Conservation (phyloP, 2,329 filamentous ascomycete genomes). For the Phialophora macrospora region DNA sequence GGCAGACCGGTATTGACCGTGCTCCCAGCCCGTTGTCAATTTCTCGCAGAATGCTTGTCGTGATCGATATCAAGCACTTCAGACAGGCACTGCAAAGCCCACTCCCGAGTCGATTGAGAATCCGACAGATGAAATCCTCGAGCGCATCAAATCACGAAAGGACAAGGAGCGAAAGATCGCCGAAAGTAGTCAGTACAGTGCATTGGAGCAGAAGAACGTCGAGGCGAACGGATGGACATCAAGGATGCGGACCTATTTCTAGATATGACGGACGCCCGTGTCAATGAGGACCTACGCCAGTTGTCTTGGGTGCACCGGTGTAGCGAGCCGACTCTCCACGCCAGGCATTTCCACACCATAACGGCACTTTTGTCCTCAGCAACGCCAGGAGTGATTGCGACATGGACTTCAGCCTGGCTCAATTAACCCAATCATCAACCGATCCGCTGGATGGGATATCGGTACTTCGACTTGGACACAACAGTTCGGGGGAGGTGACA, state of each 20-base stretch:
- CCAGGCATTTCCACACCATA: conserved; percentile 11
- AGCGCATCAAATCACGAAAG: conserved; percentile 35
- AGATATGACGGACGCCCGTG: background rate
- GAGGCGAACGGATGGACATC: conserved; percentile 37
- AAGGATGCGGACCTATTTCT: conserved; percentile 32
- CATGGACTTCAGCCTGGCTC: conserved; percentile 3
- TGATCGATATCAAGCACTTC: conserved; percentile 49
- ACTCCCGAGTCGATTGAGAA: conserved; percentile 47
- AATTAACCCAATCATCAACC: background rate
- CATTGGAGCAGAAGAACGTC: conserved; percentile 30
- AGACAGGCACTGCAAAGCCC: conserved; percentile 51
- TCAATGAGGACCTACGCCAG: background rate
- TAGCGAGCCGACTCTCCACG: background rate
- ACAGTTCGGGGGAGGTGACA: background rate
- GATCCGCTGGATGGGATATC: background rate
- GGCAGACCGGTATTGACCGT: conserved; percentile 6
- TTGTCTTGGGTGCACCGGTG: background rate
- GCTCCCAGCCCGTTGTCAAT: conserved; percentile 43
- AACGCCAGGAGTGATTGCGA: background rate
- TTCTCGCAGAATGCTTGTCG: conserved; percentile 56
- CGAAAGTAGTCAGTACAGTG: conserved; percentile 16
- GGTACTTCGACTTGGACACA: background rate
- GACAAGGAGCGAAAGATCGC: conserved; percentile 34
- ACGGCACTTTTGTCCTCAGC: conserved; percentile 14
- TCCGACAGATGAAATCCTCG: conserved; percentile 34